A percentile compares a stretch with the other conserved stretches of the same genome.
Evolutionary conservation across 2,329 filamentous ascomycete genomes (phyloP).

Genomic region (Arachnomyces sp.): DNA sequence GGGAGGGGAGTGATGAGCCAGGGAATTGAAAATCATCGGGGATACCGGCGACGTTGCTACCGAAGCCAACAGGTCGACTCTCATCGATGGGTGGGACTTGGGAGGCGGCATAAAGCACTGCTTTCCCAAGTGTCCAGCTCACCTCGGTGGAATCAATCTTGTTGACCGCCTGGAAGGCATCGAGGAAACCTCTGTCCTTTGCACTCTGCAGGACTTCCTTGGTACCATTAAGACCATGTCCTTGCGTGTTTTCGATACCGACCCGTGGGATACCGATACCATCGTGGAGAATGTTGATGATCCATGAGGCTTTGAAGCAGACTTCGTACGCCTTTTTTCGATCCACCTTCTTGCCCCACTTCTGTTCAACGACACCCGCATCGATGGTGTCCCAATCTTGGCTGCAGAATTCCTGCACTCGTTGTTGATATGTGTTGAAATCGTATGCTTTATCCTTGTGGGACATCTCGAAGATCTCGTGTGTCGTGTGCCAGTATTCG

Average conservation of each 20-base stretch:
- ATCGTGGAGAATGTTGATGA: constrained; percentile 93
- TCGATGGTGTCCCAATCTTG: constrained; percentile 74
- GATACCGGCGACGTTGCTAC: constrained; percentile 65
- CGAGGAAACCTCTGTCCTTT: constrained; percentile 67
- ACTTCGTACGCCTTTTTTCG: constrained; percentile 71
- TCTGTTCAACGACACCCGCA: constrained; percentile 54
- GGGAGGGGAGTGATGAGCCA: constrained; percentile 29
- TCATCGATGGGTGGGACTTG: constrained; percentile 63
- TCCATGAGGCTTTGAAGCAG: constrained; percentile 97
- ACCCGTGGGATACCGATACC: constrained; percentile 88
- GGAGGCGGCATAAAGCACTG: constrained; percentile 87
- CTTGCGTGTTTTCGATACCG: constrained; percentile 59
- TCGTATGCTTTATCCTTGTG: constrained; percentile 78
- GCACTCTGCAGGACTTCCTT: constrained; percentile 61
- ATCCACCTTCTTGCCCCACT: constrained; percentile 69
- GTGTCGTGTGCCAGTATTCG: constrained; percentile 98
- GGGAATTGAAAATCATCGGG: constrained; percentile 79
- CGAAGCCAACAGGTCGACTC: constrained; percentile 78
- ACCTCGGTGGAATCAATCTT: constrained; percentile 88
- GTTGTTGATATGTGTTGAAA: constrained; percentile 77
- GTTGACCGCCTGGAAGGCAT: constrained; percentile 86
- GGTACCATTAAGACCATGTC: constrained; percentile 59
- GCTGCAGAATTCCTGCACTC: constrained; percentile 77
- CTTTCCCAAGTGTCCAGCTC: constrained; percentile 95
- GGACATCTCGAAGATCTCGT: constrained; percentile 77